Conservation (phyloP, 257 asterid species). For the Gardenia jasminoides region DNA sequence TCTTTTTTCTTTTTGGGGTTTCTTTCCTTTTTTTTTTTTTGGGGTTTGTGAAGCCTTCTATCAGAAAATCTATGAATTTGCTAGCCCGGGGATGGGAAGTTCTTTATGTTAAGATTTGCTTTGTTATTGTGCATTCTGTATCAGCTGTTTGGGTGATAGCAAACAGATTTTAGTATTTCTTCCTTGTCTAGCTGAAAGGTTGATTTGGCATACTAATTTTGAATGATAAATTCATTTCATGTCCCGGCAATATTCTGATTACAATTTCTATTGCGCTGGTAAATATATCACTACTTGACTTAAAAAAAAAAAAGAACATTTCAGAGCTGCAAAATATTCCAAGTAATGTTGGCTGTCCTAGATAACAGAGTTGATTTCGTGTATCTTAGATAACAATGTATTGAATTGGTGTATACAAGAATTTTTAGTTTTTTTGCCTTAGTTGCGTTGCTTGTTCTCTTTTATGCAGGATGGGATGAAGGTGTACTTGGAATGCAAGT, state of each 20-base stretch:
- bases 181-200: neutral
- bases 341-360: neutral
- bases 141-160: neutral
- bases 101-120: neutral
- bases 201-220: neutral
- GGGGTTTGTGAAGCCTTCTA: too few relatives aligned
- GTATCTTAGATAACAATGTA: neutral
- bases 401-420: neutral
- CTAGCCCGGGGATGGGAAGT: too few relatives aligned
- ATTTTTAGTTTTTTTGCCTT: neutral
- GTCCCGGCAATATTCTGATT: neutral
- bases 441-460: neutral
- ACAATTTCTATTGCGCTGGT: too few relatives aligned
- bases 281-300: too few relatives aligned
- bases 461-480: constrained; percentile 93
- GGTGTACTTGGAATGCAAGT: constrained; percentile 94
- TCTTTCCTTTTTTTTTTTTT: too few relatives aligned
- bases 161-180: neutral
- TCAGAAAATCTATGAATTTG: too few relatives aligned
- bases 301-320: too few relatives aligned
- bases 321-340: neutral
- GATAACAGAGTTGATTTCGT: neutral
- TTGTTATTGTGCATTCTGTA: neutral
- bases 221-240: neutral
- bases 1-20: too few relatives aligned